phyloP scores from a whole-genome alignment of 1,284 basidiomycete genomes.

The Xerocomus nothofagi region DNA sequence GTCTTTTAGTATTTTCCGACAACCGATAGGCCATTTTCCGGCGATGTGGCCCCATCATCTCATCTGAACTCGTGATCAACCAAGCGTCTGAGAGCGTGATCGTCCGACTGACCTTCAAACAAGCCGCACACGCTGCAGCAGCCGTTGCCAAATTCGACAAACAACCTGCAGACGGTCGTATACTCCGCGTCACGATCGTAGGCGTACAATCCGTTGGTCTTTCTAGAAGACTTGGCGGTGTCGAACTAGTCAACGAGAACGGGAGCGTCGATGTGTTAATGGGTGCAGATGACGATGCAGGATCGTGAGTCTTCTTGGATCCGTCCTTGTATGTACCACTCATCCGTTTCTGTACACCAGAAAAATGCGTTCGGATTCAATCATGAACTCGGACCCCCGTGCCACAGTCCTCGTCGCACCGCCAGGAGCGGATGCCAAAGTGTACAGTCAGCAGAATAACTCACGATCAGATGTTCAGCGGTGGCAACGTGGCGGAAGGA shows the following conservation, averaged over 20 bases:
- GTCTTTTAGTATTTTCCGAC: neutral
- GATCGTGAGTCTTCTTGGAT: conserved; percentile 54
- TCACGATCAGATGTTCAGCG: conserved; percentile 28
- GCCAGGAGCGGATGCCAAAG: conserved; percentile 61
- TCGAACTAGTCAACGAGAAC: conserved; percentile 58
- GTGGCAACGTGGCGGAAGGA: conserved; percentile 36
- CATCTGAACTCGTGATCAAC: conserved; percentile 46
- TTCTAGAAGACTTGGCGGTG: conserved; percentile 44
- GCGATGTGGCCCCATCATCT: conserved; percentile 68
- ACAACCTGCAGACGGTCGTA: conserved; percentile 79
- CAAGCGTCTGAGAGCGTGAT: conserved; percentile 47
- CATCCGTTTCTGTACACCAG: conserved; percentile 39
- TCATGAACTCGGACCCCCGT: conserved; percentile 66
- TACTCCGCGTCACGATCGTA: conserved; percentile 64
- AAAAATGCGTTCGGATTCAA: conserved; percentile 83
- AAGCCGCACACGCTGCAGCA: conserved; percentile 57
- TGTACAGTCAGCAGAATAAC: conserved; percentile 45
- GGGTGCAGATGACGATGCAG: conserved; percentile 42
- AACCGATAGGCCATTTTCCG: conserved; percentile 73
- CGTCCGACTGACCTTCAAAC: conserved; percentile 76
- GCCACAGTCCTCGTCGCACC: conserved; percentile 70
- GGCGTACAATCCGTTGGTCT: conserved; percentile 44
- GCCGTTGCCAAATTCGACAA: conserved; percentile 77
- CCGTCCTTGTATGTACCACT: neutral
- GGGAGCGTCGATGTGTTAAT: conserved; percentile 72